phyloP scores from a whole-genome alignment of 768 basidiomycete genomes.

The Lepiota subincarnata region DNA sequence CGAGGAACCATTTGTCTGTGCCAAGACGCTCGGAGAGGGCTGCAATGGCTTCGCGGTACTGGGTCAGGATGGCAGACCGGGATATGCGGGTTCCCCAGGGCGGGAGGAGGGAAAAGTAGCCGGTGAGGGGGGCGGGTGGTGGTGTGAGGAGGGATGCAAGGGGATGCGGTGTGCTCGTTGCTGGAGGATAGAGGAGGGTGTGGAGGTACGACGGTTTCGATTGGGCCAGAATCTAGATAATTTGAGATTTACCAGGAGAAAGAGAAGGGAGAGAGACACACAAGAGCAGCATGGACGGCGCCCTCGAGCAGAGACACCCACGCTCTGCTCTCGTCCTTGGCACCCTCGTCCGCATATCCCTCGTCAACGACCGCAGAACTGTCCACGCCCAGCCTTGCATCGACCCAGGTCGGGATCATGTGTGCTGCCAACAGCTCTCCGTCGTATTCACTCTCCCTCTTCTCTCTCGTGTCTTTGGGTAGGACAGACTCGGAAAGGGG shows the following conservation, averaged over 20 bases:
- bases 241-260: constrained; percentile 4
- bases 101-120: constrained; percentile 61
- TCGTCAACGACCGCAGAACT: constrained; percentile 45
- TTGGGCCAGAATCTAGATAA: constrained; percentile 44
- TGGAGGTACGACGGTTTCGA: constrained; percentile 40
- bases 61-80: constrained; percentile 42
- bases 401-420: constrained; percentile 73
- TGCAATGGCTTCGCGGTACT: constrained; percentile 67
- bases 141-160: constrained; percentile 54
- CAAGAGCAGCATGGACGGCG: constrained; percentile 71
- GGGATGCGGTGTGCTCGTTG: constrained; percentile 20
- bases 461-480: constrained; percentile 14
- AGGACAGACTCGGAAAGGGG: constrained; percentile 26
- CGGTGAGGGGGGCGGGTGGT: constrained; percentile 68
- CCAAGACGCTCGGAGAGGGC: constrained; percentile 74
- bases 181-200: constrained; percentile 36
- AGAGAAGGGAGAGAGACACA: constrained; percentile 29
- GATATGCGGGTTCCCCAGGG: constrained; percentile 56
- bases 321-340: constrained; percentile 72
- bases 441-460: constrained; percentile 28
- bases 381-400: constrained; percentile 40
- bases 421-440: constrained; percentile 58
- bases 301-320: constrained; percentile 82
- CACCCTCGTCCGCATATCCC: constrained; percentile 58
- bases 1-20: constrained; percentile 78